These are phyloP conservation scores for Fusarium redolens DNA, from an alignment of 2,329 filamentous ascomycete species.

Conservation along the genomic window DNA sequence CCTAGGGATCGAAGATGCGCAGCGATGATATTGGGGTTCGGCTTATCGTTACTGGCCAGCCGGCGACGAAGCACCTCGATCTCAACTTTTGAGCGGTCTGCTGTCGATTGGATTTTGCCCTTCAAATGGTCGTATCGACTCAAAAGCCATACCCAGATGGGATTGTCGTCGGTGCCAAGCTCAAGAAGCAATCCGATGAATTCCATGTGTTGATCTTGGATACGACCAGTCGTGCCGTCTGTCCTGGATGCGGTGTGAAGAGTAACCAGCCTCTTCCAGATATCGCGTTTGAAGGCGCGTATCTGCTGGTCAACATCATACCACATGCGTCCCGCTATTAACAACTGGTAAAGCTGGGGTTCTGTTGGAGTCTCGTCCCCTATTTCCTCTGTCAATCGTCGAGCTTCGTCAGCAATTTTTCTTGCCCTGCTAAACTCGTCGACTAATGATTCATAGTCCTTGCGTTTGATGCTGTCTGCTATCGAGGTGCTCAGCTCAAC, in stretches of 20 bases:
- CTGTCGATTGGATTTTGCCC: constrained; percentile 81
- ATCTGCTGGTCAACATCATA: constrained; percentile 90
- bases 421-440: constrained; percentile 89
- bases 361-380: constrained; percentile 74
- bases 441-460: constrained; percentile 88
- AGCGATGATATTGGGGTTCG: constrained; percentile 75
- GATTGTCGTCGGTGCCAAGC: constrained; percentile 93
- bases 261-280: constrained; percentile 84
- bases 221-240: constrained; percentile 61
- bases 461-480: constrained; percentile 86
- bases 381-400: constrained; percentile 70
- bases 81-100: constrained; percentile 89
- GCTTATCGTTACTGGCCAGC: constrained; percentile 79
- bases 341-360: constrained; percentile 83
- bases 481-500: constrained; percentile 84
- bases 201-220: constrained; percentile 89
- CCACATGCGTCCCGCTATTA: constrained; percentile 95
- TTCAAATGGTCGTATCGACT: constrained; percentile 92
- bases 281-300: constrained; percentile 85
- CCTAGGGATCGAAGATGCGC: constrained; percentile 80
- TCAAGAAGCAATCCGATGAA: constrained; percentile 91
- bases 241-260: constrained; percentile 68
- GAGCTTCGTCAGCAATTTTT: constrained; percentile 82
- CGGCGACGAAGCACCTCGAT: constrained; percentile 90
- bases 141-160: constrained; percentile 94